phyloP scores from a whole-genome alignment of 2,329 filamentous ascomycete genomes.

The Aureobasidium uvarum region DNA sequence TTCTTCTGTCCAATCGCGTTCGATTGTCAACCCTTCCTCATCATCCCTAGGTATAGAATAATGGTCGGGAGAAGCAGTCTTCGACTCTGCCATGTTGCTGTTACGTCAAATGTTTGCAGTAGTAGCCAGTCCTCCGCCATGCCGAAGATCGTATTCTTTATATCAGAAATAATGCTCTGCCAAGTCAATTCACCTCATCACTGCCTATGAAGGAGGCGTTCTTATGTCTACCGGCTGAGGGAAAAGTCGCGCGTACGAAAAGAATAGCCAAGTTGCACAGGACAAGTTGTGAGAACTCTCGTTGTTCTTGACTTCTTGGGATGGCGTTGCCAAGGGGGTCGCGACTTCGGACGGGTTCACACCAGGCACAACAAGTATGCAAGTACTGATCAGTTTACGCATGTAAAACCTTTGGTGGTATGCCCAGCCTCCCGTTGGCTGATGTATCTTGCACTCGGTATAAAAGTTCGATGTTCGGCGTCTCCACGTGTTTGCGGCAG shows the following conservation, averaged over 20 bases:
- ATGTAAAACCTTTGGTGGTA: not conserved
- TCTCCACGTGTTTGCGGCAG: not conserved
- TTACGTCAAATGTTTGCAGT: not conserved
- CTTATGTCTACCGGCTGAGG: not conserved
- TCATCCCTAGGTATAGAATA: constrained; percentile 7
- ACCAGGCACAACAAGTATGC: not conserved
- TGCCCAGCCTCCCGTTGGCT: not conserved
- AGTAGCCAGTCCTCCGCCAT: not conserved
- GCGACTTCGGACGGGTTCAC: not conserved
- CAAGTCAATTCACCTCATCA: constrained; percentile 20
- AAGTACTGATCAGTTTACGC: too few species aligned
- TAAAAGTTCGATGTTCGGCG: not conserved
- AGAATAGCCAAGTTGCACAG: not conserved
- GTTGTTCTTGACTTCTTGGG: constrained; percentile 7
- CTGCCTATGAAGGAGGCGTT: not conserved
- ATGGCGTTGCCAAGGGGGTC: constrained; percentile 13
- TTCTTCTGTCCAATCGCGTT: constrained; percentile 33
- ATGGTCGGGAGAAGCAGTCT: not conserved
- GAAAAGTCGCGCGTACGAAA: not conserved
- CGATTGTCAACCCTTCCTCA: constrained; percentile 9
- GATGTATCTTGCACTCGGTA: not conserved
- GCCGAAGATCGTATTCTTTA: not conserved
- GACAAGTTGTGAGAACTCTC: not conserved
- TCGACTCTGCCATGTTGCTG: not conserved
- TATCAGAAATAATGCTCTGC: not conserved